Evolutionary conservation across 1,139 yeast species (phyloP), one percentile per base, ranked within the genome.

Genomic region (Yamadazyma friedrichii): DNA sequence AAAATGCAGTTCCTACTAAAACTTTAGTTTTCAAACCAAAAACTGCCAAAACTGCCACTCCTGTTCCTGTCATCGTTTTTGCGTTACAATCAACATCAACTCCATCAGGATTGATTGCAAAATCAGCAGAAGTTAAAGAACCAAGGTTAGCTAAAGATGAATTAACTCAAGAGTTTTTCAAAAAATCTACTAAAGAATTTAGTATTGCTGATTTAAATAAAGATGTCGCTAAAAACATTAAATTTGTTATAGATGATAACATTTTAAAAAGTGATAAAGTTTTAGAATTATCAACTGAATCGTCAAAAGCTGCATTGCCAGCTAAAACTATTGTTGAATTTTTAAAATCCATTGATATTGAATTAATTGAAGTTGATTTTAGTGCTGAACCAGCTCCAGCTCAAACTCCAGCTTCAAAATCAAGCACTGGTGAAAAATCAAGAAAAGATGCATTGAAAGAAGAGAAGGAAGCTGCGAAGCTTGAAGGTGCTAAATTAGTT

Each of bases 121-220:
- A 74, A 46, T 74, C 81, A 35, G 86, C 89, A 13, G 74, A 72
- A 38, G 87, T 78, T 38, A 89, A 88, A 65, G 96, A 88, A 49
- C 95, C 95, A 50, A 78, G 96, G 62, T 69, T 88, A 56, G 97
- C 96, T 41, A 81, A 81, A 52, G 91, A 87, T 49, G 96, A 85
- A 43, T 70, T 88, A 51, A 82, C 88, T 34, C 70, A 72, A 47
- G 80, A 81, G 53, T 77, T 84, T 58, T 88, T 88, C 56, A 70
- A 74, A 30, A 71, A 78, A 38, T 55, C 80, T 27, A 80, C 93
- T 34, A 81, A 82, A 57, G 84, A 80, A 53, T 83, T 86, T 50
- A 75, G 87, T 22, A 62, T 84, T 45, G 88, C 85, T 40, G 71
- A 75, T 51, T 70, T 85, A 56, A 58, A 66, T 50, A 65, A 67